Percentiles rank a stretch among this genome's conserved stretches.
Evolutionary conservation across 345 rosid genomes (phyloP).

Genomic region (Gynandropsis gynandra): DNA sequence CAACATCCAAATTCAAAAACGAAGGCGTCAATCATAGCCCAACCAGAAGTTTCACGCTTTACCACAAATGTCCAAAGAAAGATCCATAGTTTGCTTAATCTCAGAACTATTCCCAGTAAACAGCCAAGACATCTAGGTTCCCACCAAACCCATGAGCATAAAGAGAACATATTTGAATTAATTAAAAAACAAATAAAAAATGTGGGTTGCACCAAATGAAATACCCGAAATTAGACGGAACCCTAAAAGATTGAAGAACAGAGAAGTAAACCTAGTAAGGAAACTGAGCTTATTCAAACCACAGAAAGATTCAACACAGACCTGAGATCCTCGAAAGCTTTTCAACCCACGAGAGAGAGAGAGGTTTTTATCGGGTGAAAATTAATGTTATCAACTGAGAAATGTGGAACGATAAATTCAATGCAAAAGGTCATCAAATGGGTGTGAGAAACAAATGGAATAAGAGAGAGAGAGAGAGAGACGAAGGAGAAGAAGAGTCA

Average conservation of each 20-base stretch:
- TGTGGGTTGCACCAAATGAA: slow-evolving; percentile 6
- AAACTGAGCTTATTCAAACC: slow-evolving; percentile 4
- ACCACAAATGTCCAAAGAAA: background rate
- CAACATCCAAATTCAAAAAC: slow-evolving; percentile 9
- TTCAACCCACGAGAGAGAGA: background rate
- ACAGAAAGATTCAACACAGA: slow-evolving; percentile 3
- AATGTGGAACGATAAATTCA: background rate
- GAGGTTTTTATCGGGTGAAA: background rate
- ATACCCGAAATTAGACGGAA: background rate
- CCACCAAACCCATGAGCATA: slow-evolving; percentile 12
- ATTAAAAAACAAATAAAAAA: slow-evolving; percentile 11
- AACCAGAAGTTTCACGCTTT: slow-evolving; percentile 12
- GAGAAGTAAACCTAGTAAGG: slow-evolving; percentile 21
- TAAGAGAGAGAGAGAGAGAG: slow-evolving; percentile 5
- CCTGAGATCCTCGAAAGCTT: slow-evolving; percentile 20
- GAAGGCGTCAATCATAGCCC: slow-evolving; percentile 1
- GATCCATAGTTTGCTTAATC: background rate
- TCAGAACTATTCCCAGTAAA: slow-evolving; percentile 3
- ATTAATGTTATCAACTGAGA: background rate
- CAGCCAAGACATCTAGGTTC: background rate
- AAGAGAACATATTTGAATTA: slow-evolving; percentile 7
- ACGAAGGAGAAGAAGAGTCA: slow-evolving; percentile 32
- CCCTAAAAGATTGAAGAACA: slow-evolving; percentile 14
- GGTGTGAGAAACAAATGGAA: slow-evolving; percentile 5
- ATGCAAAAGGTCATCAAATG: background rate